Base-by-base conservation (phyloP, 1,284 basidiomycete species). In the Cryptococcus sp. region DNA sequence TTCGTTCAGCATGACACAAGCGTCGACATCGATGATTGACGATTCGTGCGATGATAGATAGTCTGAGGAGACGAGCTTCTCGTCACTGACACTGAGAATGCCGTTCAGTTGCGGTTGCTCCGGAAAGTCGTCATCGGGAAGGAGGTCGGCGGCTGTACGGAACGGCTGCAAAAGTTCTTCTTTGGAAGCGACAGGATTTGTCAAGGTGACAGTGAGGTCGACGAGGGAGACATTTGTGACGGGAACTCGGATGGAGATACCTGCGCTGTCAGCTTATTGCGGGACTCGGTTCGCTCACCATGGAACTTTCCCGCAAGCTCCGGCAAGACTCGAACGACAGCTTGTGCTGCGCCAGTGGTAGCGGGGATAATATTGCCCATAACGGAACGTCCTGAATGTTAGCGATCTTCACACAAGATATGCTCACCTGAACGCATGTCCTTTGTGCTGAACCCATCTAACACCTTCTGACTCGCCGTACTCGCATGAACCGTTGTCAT, bases 401-500 rank as follows among this genome's bases (percentile, higher is more conserved):
- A 22, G 47, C 50, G 13, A 56, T 23, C 20, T 31, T n/a, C 31
- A 23, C 8, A 20, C 31, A 46, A 1, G 5, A 35, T 44, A 10
- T n/a, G 54, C 65, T 50, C 50, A 67, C 76, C 76, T 25, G 72
- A 69, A 15, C 78, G 71, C n/a, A 76, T 67, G 54, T 74, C 73
- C 70, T 80, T 80, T 47, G 69, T 72, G 47, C 64, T 71, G 69
- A 76, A 80, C 17, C 78, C 78, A 59, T 80, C 79, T 10, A 79
- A 73, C 23, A 79, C 72, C 54, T 76, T 77, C 50, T 80, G 79
- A 42, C 71, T 74, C 0, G 77, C 70, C 5, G 79, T 80, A 44
- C 72, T 74, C 15, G 79, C 79, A 66, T 80, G 79, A 22, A 78
- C 70, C n/a, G 79, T 80, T 10, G 79, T 80, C 75, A 80, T 77